Evolutionary conservation across 2,329 filamentous ascomycete genomes (phyloP).

Genomic region (Penicillium capsulatum): DNA sequence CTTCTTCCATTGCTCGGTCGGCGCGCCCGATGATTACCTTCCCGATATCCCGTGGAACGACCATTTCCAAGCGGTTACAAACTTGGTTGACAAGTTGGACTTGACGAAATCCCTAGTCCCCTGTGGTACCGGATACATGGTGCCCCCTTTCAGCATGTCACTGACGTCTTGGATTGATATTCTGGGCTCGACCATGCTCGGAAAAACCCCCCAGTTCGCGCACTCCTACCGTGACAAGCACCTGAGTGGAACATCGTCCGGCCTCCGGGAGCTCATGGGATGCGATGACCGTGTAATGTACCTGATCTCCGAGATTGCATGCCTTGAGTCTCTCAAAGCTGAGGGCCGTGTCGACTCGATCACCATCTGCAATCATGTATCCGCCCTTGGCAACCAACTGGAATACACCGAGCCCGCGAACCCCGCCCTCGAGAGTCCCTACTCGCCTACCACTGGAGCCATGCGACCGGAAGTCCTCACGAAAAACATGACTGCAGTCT

Average conservation of each 20-base stretch:
- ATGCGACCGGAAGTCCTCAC: conserved; percentile 78
- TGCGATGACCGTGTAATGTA: conserved; percentile 98
- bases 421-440: conserved; percentile 57
- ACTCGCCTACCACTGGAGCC: conserved; percentile 58
- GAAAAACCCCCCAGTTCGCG: conserved; percentile 78
- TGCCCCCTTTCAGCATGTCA: conserved; percentile 91
- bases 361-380: conserved; percentile 81
- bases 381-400: conserved; percentile 81
- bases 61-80: conserved; percentile 88
- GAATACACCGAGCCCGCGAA: conserved; percentile 69
- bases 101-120: conserved; percentile 65
- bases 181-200: conserved; percentile 86
- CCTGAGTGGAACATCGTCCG: conserved; percentile 60
- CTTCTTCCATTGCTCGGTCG: conserved; percentile 92
- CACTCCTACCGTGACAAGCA: conserved; percentile 96
- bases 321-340: conserved; percentile 81
- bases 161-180: conserved; percentile 91
- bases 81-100: conserved; percentile 78
- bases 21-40: conserved; percentile 75
- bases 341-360: conserved; percentile 77
- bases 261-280: conserved; percentile 90
- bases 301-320: conserved; percentile 93
- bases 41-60: conserved; percentile 95
- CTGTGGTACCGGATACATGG: conserved; percentile 53
- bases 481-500: conserved; percentile 83